Evolutionary conservation across 805 yeast genomes (phyloP).

Genomic region (Ogataea dorogensis): DNA sequence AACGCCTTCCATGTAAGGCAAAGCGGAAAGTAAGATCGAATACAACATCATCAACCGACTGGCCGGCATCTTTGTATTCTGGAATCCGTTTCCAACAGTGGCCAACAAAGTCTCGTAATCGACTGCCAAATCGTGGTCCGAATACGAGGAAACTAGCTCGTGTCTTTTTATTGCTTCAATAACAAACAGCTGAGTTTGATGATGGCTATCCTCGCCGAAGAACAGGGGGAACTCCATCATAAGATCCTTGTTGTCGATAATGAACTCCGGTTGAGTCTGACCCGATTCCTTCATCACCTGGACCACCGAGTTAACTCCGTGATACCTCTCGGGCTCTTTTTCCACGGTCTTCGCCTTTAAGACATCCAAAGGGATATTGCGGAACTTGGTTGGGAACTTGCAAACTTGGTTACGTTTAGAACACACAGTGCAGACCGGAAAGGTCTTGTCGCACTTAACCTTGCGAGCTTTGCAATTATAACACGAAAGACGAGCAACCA

Average conservation of each 20-base stretch:
- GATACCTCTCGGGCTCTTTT: neutral
- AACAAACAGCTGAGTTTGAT: constrained; percentile 6
- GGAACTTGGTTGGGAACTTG: constrained; percentile 10
- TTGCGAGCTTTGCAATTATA: constrained; percentile 11
- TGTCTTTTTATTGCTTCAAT: constrained; percentile 3
- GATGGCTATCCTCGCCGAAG: constrained; percentile 6
- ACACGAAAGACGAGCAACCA: constrained; percentile 11
- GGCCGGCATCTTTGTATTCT: constrained; percentile 3
- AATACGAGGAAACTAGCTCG: neutral
- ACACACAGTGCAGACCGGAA: constrained; percentile 11
- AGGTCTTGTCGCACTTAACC: constrained; percentile 11
- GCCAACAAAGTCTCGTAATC: neutral
- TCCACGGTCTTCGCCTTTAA: neutral
- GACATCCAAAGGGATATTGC: constrained; percentile 2
- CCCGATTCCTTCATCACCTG: constrained; percentile 3
- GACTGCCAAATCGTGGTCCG: neutral
- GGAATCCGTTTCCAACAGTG: neutral
- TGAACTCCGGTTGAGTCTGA: neutral
- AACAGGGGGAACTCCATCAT: constrained; percentile 4
- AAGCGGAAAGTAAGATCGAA: constrained; percentile 6
- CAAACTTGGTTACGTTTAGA: constrained; percentile 3
- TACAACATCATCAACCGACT: constrained; percentile 2
- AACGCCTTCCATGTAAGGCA: neutral
- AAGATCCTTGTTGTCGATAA: neutral
- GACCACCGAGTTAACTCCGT: constrained; percentile 3